Evolutionary conservation across 306 rosid species (phyloP).

Genomic region (Cicer cuneatum): DNA sequence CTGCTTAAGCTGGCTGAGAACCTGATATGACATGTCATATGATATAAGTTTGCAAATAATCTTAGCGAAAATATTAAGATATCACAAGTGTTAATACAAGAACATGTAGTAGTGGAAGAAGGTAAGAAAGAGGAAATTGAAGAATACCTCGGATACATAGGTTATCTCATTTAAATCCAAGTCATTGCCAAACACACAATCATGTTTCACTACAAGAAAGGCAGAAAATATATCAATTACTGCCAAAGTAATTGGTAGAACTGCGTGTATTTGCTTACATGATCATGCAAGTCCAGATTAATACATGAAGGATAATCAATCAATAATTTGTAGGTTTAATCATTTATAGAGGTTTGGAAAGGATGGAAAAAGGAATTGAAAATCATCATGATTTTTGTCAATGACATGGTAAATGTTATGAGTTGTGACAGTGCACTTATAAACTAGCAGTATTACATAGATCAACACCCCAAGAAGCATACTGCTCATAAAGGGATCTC

Average conservation of each 20-base stretch:
- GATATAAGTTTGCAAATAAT: conserved; percentile 27
- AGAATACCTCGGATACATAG: conserved; percentile 74
- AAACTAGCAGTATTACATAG: conserved; percentile 62
- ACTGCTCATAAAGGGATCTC: conserved; percentile 82
- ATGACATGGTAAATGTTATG: conserved; percentile 23
- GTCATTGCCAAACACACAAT: conserved; percentile 94
- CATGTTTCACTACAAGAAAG: conserved; percentile 81
- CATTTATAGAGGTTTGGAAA: no score
- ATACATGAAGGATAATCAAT: background rate
- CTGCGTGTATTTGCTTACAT: background rate
- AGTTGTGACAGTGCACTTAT: conserved; percentile 19
- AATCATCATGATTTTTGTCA: conserved; percentile 21
- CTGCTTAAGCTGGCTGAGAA: conserved; percentile 68
- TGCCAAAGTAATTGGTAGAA: background rate
- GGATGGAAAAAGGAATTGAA: background rate
- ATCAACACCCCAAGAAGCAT: conserved; percentile 96
- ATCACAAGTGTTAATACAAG: background rate
- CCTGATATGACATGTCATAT: conserved; percentile 52
- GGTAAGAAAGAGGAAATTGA: conserved; percentile 13
- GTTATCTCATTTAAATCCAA: conserved; percentile 79
- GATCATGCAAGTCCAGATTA: conserved; percentile 6
- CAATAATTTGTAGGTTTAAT: background rate
- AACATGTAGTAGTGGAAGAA: conserved; percentile 15
- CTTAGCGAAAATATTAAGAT: conserved; percentile 24
- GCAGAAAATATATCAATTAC: conserved; percentile 38